Evolutionary conservation across 805 yeast species (phyloP), one percentile per base, ranked within the genome.

Genomic region (Ogataea henricii): DNA sequence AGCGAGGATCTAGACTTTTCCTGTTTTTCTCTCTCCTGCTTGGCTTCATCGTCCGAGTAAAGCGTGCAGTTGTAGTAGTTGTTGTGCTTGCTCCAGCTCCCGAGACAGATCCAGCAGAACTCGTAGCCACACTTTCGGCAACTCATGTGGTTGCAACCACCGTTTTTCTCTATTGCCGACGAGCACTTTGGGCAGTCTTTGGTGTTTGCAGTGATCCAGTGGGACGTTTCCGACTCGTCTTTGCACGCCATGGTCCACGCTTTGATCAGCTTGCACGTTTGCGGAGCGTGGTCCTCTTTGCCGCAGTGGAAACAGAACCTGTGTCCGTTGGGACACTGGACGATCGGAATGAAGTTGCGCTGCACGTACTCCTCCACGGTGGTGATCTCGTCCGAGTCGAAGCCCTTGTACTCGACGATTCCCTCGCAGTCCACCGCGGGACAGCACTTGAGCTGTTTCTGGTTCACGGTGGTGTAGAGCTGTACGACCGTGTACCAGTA

Each of bases 101-200:
- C 83, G 52, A 80, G 64, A 66, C 99, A 94, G 33, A 91, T 82
- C 99, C 99, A 94, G 66, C 99, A 94, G 62, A 90, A 94, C 63
- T 91, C 88, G 63, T 79, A 68, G 10, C 65, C 62, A 65, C 99
- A 94, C 49, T 81, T 83, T 3, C 79, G 72, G 65, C 99, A 94
- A 1, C 82, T 77, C 96, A 94, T 92, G 68, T 94, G 99, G 67
- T 92, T 92, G 69, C 99, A 94, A 0, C 99, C 99, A 18, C 97
- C 98, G 62, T 87, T 87, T 59, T 92, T 90, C 63, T 94, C 97
- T 53, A 92, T 94, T 23, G 82, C 72, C 1, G 89, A 71, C 8
- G 71, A 70, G 70, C 99, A 94, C 59, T 80, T 79, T 0, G 97
- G 96, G 65, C 99, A 94, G 38, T 79, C 78, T 56, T 89, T 85